A percentile compares a stretch with the other conserved stretches of the same genome.
Conservation (phyloP, 192 early-diverging fungal species). For the Piromyces finnis region DNA sequence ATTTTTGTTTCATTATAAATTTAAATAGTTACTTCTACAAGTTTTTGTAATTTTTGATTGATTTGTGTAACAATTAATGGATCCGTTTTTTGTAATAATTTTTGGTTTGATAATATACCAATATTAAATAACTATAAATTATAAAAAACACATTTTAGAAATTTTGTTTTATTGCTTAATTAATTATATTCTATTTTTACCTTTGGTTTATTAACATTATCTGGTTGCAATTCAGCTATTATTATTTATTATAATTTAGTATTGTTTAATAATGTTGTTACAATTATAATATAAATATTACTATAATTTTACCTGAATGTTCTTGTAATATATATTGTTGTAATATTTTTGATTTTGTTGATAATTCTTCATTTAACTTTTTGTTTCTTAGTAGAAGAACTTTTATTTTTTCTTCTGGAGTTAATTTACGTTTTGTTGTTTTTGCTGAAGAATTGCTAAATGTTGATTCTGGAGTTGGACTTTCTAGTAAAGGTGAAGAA, state of each 20-base stretch:
- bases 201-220: not conserved
- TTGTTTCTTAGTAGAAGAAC: not conserved
- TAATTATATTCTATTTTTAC: not conserved
- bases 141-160: too few relatives aligned
- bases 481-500: not conserved
- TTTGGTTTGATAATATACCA: not conserved
- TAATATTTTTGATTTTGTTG: not conserved
- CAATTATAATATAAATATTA: not conserved
- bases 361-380: not conserved
- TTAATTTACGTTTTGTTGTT: not conserved
- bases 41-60: not conserved
- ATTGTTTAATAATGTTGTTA: too few relatives aligned
- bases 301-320: not conserved
- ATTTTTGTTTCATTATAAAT: not conserved
- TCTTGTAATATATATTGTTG: not conserved
- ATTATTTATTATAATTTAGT: too few relatives aligned
- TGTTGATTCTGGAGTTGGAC: not conserved
- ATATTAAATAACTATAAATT: not conserved
- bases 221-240: not conserved
- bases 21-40: not conserved
- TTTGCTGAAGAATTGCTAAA: not conserved
- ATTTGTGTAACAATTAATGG: not conserved
- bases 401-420: not conserved
- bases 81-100: not conserved
- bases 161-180: too few relatives aligned